A percentile compares a stretch with the other conserved stretches of the same genome.
phyloP scores from a whole-genome alignment of 495 filamentous ascomycete genomes.

The Neurospora sp. region DNA sequence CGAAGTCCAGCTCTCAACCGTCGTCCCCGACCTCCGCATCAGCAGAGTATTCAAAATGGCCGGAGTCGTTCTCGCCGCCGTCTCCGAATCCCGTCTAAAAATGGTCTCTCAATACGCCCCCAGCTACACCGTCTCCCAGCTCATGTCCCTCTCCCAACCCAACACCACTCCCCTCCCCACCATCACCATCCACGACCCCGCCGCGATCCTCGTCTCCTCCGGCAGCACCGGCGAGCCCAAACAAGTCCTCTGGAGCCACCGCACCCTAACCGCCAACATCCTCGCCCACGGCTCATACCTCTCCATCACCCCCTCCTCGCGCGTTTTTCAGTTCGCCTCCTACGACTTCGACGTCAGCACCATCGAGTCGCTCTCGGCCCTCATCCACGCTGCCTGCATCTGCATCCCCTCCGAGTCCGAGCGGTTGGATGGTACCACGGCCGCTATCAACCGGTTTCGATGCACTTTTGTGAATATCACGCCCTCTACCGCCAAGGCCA shows the following conservation, averaged over 20 bases:
- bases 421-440: slow-evolving; percentile 6
- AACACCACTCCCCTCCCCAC: neutral
- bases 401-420: slow-evolving; percentile 23
- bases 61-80: neutral
- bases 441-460: slow-evolving; percentile 7
- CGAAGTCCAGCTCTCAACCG: slow-evolving; percentile 35
- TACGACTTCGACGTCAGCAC: slow-evolving; percentile 50
- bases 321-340: slow-evolving; percentile 48
- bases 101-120: neutral
- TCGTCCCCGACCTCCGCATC: slow-evolving; percentile 43
- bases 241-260: slow-evolving; percentile 42
- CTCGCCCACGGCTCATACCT: slow-evolving; percentile 27
- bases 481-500: slow-evolving; percentile 8
- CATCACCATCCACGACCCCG: neutral
- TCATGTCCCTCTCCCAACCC: neutral
- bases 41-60: neutral
- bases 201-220: slow-evolving; percentile 41
- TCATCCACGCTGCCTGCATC: slow-evolving; percentile 29
- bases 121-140: neutral
- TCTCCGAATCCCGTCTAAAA: neutral
- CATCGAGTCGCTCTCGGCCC: slow-evolving; percentile 44
- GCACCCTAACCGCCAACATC: slow-evolving; percentile 27
- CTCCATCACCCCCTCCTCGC: slow-evolving; percentile 25
- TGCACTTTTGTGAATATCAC: slow-evolving; percentile 17
- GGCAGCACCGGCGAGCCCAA: slow-evolving; percentile 18